These are phyloP conservation scores for Lecanicillium sp. DNA, from an alignment of 2,329 filamentous ascomycete genomes.

Conservation along the genomic window DNA sequence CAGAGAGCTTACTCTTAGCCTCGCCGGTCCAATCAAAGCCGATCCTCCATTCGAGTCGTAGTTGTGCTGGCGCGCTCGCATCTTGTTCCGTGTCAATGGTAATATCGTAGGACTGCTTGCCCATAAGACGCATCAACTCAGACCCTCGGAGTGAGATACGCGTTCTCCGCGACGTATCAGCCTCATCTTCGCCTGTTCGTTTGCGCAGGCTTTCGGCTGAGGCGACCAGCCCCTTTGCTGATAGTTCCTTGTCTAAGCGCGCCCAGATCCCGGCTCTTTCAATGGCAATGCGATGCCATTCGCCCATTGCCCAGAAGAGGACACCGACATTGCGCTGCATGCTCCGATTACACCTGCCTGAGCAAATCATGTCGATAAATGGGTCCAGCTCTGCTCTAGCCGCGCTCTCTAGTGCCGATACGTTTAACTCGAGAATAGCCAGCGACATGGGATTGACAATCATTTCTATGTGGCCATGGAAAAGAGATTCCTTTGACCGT, in stretches of 20 bases:
- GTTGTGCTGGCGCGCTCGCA: slow-evolving; percentile 27
- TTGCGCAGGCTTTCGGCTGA: slow-evolving; percentile 15
- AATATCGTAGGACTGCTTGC: slow-evolving; percentile 41
- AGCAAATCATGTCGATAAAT: slow-evolving; percentile 39
- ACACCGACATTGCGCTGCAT: slow-evolving; percentile 50
- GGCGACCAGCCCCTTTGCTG: slow-evolving; percentile 18
- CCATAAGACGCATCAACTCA: slow-evolving; percentile 47
- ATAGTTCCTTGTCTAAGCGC: slow-evolving; percentile 40
- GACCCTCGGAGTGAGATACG: slow-evolving; percentile 15
- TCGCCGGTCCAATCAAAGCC: slow-evolving; percentile 68
- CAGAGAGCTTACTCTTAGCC: slow-evolving; percentile 49
- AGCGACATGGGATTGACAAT: slow-evolving; percentile 47
- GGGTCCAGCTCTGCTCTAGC: slow-evolving; percentile 51
- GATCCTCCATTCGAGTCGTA: slow-evolving; percentile 56
- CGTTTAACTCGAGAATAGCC: slow-evolving; percentile 41
- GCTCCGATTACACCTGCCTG: slow-evolving; percentile 31
- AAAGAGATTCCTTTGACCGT: slow-evolving; percentile 39
- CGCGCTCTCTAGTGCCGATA: slow-evolving; percentile 48
- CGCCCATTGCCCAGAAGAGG: slow-evolving; percentile 58
- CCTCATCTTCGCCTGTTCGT: slow-evolving; percentile 15
- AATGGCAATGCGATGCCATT: slow-evolving; percentile 56
- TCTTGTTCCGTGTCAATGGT: slow-evolving; percentile 24
- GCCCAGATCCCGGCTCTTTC: slow-evolving; percentile 58
- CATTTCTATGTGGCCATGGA: slow-evolving; percentile 50
- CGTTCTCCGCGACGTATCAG: slow-evolving; percentile 9